Percentiles rank a stretch among this genome's conserved stretches.
Evolutionary conservation across 2,329 filamentous ascomycete species (phyloP).

Genomic region (Nakataea oryzae): DNA sequence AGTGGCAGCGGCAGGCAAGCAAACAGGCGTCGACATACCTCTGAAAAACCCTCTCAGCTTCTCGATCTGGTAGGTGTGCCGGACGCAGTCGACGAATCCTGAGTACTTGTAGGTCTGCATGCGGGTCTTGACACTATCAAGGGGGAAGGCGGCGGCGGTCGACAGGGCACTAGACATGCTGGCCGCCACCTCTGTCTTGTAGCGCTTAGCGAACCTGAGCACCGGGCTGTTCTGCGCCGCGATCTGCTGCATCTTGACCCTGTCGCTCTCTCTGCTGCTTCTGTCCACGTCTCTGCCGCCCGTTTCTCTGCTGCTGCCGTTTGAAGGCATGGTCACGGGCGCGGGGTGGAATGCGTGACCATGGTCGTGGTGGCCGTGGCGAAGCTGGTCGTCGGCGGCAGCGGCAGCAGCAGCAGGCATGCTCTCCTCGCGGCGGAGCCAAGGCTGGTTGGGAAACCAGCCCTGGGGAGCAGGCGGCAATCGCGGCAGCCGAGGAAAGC

Average conservation of each 20-base stretch:
- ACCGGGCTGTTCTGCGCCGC: slow-evolving; percentile 2
- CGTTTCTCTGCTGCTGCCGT: slow-evolving; percentile 10
- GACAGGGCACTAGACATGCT: slow-evolving; percentile 68
- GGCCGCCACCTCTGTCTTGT: slow-evolving; percentile 72
- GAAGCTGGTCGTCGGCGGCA: slow-evolving; percentile 19
- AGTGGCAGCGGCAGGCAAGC: neutral
- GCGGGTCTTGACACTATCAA: slow-evolving; percentile 83
- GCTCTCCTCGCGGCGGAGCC: slow-evolving; percentile 19
- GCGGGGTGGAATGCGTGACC: slow-evolving; percentile 26
- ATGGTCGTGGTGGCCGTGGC: slow-evolving; percentile 23
- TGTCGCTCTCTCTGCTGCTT: slow-evolving; percentile 7
- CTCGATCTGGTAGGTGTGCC: slow-evolving; percentile 65
- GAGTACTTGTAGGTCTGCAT: slow-evolving; percentile 80
- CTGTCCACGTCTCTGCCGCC: slow-evolving; percentile 5
- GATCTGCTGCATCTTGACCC: slow-evolving; percentile 6
- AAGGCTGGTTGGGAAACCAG: slow-evolving; percentile 1
- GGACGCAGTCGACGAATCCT: slow-evolving; percentile 64
- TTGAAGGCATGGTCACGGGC: slow-evolving; percentile 30
- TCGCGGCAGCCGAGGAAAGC: neutral
- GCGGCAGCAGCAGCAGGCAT: slow-evolving; percentile 17
- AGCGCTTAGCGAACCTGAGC: slow-evolving; percentile 55
- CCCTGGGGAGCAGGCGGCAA: neutral
- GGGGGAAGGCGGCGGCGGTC: slow-evolving; percentile 71
- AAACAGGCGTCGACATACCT: slow-evolving; percentile 35
- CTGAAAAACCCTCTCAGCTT: slow-evolving; percentile 70